Base-by-base conservation (phyloP, 2,329 filamentous ascomycete species). In the Cryoendolithus antarcticus region DNA sequence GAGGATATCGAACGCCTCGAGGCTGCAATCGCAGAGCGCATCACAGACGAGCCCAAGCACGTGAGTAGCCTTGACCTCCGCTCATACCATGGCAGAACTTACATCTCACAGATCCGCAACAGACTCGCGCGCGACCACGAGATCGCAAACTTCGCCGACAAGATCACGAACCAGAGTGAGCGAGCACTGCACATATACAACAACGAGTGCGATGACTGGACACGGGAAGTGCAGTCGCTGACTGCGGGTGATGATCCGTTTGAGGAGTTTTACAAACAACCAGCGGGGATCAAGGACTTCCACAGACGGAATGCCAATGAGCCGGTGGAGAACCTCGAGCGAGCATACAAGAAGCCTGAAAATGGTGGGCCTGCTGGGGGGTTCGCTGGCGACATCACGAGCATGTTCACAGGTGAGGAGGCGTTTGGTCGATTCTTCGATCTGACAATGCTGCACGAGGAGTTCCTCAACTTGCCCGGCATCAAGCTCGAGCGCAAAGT, bases 1-100 rank as follows among this genome's bases (percentile, higher is more conserved):
- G 91, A 98, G 74, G 91, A 98, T 64, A 69, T 98, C 37, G 91
- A 98, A 71, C 80, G 91, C 47, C 74, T 98, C 43, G 91, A 98
- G 65, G 86, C 94, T 61, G 91, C 84, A 39, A 82, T 95, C 54
- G 82, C 85, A 39, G 88, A 96, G 65, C 82, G 88, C 55, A 76
- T 93, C 44, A 72, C 78, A 46, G 86, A 95, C 49, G 86, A 96
- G 48, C 88, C 89, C 34, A 84, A 82, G 63, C 82, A 89, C 61
- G 85, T 88, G 67, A 61, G 78, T 69, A 41, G 39, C 24, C 24
- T 24, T 27, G 10, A 9, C 28, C 32, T 11, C 40, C 41, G 38
- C 30, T 35, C 21, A 27, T 27, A 33, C 30, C 42, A 9, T 38
- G 32, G 48, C 44, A 45, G 43, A 54, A 40, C 43, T 43, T 5